Percentiles rank a stretch among this genome's conserved stretches.
Evolutionary conservation across 140 eudicot species (phyloP).

Genomic region (Cichorium intybus): DNA sequence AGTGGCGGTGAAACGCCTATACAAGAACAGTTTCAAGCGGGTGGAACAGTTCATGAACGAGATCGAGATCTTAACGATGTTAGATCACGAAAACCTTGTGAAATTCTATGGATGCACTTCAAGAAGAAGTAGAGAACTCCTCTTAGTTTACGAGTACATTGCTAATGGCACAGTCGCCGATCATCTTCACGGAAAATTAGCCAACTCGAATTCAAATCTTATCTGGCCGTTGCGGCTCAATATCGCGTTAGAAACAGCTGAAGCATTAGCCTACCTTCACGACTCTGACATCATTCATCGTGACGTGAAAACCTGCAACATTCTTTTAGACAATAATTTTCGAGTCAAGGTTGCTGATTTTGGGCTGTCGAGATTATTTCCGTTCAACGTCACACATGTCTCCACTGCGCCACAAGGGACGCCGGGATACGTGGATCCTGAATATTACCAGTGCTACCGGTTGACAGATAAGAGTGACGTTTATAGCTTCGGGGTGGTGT

Average conservation of each 20-base stretch:
- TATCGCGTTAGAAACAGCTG: conserved; percentile 80
- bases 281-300: conserved; percentile 66
- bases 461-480: conserved; percentile 90
- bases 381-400: conserved; percentile 65
- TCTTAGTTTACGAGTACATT: conserved; percentile 75
- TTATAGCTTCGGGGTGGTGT: conserved; percentile 81
- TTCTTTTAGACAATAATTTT: conserved; percentile 60
- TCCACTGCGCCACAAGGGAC: conserved; percentile 97
- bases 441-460: conserved; percentile 65
- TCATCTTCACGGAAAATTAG: conserved; percentile 71
- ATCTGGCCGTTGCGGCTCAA: conserved; percentile 61
- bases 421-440: conserved; percentile 95
- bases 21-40: conserved; percentile 38
- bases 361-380: conserved; percentile 74
- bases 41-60: conserved; percentile 56
- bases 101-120: conserved; percentile 77
- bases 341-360: conserved; percentile 90
- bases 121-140: conserved; percentile 63
- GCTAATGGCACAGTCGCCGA: conserved; percentile 88
- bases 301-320: conserved; percentile 74
- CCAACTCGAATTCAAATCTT: conserved; percentile 34
- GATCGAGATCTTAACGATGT: conserved; percentile 41
- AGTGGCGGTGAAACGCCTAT: conserved; percentile 53
- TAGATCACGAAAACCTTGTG: conserved; percentile 66
- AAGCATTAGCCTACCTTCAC: conserved; percentile 75